Percentiles rank a stretch among this genome's conserved stretches.
Evolutionary conservation across 192 early-diverging fungal species (phyloP).

Genomic region (Linnemannia elongata): DNA sequence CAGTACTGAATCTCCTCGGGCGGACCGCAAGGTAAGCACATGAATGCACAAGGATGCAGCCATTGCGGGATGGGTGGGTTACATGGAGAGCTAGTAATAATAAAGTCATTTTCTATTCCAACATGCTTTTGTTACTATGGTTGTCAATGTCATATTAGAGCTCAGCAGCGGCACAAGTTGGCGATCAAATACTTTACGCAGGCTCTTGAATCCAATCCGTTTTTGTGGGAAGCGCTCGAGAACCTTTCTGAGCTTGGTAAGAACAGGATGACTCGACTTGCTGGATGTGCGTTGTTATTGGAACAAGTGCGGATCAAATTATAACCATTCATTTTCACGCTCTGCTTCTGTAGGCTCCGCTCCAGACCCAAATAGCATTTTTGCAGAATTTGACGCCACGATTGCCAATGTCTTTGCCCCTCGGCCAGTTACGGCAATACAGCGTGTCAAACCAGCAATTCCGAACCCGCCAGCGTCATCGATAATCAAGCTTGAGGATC

Average conservation of each 20-base stretch:
- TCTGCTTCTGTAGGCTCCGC: conserved; percentile 20
- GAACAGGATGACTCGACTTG: neutral
- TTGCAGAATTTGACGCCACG: conserved; percentile 25
- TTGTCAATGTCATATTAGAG: conserved; percentile 30
- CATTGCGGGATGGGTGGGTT: neutral
- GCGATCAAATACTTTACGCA: conserved; percentile 57
- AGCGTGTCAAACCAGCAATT: neutral
- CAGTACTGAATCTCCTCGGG: conserved; percentile 38
- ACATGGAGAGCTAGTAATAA: neutral
- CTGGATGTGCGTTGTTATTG: neutral
- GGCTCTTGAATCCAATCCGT: conserved; percentile 58
- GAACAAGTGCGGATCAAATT: neutral
- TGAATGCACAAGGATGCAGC: neutral
- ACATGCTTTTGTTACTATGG: neutral
- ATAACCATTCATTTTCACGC: neutral
- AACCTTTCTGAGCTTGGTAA: conserved; percentile 64
- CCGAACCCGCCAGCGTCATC: conserved; percentile 1
- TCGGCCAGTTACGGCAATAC: neutral
- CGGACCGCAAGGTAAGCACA: conserved; percentile 33
- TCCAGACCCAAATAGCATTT: conserved; percentile 33
- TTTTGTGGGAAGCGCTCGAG: conserved; percentile 67
- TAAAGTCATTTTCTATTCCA: neutral
- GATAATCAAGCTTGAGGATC: neutral
- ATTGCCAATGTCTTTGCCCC: neutral
- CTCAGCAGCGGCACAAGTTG: conserved; percentile 39